Base-by-base conservation (phyloP, 2,329 filamentous ascomycete genomes). In the Hortaea werneckii region DNA sequence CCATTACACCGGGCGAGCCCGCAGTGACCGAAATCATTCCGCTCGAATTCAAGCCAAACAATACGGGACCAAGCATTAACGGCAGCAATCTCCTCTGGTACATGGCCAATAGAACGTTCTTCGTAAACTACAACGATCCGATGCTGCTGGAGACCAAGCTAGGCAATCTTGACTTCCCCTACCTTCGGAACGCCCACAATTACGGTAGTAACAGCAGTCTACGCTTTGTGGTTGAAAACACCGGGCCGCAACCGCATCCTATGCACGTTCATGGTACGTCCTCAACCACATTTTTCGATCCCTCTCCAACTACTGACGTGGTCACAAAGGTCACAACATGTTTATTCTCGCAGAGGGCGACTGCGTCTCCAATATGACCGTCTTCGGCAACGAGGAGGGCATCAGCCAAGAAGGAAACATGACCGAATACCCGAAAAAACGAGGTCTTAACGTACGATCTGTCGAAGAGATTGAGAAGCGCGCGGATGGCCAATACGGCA, bases 141-240 rank as follows among this genome's bases (percentile, higher is more conserved):
- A 70, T 77, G 1, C 66, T 83, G 8, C 64, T 79, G 12, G 68
- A 74, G 13, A 70, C 69, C 11, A 71, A 72, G 44, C 55, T 70
- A 20, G 52, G 58, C 26, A 64, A 63, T 10, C 47, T 54, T 5
- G 45, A 54, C 39, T 69, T 62, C 49, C 54, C 56, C 1, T 43
- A 43, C 9, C 49, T 51, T 5, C 49, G 78, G 51, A 66, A 73
- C 20, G 68, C 70, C 1, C 81, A 77, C 55, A 69, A 72, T 1
- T 58, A 67, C 1, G 70, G 77, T 44, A 64, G 57, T 29, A 79
- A 79, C 53, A 66, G 66, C 38, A 76, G 74, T 5, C 67, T 84
- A 12, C 69, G 79, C 3, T 64, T 85, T 11, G 67, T 80, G 13
- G 58, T 84, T 1, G 74, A 74, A 40, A 61, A 65, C 42, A 47